Evolutionary conservation across 768 basidiomycete genomes (phyloP).

Genomic region (Thelephora aurantiotincta): DNA sequence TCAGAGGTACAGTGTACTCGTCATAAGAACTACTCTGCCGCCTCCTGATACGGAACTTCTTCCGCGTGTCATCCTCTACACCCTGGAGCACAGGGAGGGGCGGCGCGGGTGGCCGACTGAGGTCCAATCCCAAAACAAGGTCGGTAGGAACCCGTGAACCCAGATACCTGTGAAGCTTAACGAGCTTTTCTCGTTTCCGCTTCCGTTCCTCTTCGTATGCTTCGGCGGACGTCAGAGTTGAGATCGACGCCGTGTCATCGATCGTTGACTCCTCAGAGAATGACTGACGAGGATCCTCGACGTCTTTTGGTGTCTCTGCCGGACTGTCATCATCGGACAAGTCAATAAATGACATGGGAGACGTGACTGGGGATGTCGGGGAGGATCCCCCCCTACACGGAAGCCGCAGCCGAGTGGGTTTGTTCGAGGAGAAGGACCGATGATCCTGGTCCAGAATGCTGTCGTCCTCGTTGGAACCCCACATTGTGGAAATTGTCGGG

Average conservation of each 20-base stretch:
- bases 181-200: conserved; percentile 62
- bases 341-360: conserved; percentile 47
- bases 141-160: conserved; percentile 68
- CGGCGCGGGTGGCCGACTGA: conserved; percentile 17
- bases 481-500: conserved; percentile 23
- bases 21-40: conserved; percentile 41
- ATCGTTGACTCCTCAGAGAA: conserved; percentile 17
- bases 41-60: conserved; percentile 30
- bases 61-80: conserved; percentile 11
- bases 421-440: too few relatives aligned
- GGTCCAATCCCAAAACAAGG: conserved; percentile 39
- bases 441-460: too few relatives aligned
- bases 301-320: conserved; percentile 16
- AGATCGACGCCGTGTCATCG: conserved; percentile 29
- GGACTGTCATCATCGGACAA: conserved; percentile 46
- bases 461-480: neutral
- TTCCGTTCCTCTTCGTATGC: conserved; percentile 47
- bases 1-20: conserved; percentile 33
- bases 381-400: neutral
- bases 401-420: neutral
- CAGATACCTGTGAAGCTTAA: conserved; percentile 73
- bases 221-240: conserved; percentile 23
- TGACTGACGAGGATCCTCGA: conserved; percentile 9
- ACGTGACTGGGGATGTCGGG: conserved; percentile 12
- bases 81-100: conserved; percentile 20